phyloP scores from a whole-genome alignment of 2,329 filamentous ascomycete genomes.

The Ceratocystis variospora region DNA sequence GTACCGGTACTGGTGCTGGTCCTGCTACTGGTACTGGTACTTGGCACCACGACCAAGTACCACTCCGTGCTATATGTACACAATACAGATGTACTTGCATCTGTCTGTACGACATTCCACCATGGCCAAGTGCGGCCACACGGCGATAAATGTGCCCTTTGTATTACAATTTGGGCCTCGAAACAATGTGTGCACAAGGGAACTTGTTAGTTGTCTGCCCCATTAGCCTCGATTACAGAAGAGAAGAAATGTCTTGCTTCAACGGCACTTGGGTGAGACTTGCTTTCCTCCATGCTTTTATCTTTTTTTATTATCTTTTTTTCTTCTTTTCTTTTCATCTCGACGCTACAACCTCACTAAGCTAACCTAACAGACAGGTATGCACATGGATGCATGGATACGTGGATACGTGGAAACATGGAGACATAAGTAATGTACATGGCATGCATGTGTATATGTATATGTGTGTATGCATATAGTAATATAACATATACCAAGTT shows the following conservation, averaged over 20 bases:
- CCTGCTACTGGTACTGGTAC: too few relatives aligned
- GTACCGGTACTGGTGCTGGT: too few relatives aligned
- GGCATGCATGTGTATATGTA: neutral
- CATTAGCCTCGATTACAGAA: neutral
- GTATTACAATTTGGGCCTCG: neutral
- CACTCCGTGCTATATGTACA: neutral
- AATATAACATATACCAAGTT: neutral
- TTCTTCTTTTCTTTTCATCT: too few relatives aligned
- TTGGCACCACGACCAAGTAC: neutral
- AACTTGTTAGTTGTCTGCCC: neutral
- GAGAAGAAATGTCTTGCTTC: neutral
- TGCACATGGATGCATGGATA: too few relatives aligned
- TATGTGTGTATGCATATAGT: neutral
- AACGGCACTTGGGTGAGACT: neutral
- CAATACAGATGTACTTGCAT: neutral
- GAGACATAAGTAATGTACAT: neutral
- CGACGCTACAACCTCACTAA: too few relatives aligned
- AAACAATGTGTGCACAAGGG: neutral
- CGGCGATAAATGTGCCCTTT: neutral
- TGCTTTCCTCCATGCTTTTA: neutral
- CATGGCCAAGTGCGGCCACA: neutral
- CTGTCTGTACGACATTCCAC: neutral
- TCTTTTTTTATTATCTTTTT: too few relatives aligned
- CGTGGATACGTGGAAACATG: too few relatives aligned
- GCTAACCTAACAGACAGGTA: too few relatives aligned